Conservation (phyloP, 1,284 basidiomycete genomes). For the Volvariella volvacea region DNA sequence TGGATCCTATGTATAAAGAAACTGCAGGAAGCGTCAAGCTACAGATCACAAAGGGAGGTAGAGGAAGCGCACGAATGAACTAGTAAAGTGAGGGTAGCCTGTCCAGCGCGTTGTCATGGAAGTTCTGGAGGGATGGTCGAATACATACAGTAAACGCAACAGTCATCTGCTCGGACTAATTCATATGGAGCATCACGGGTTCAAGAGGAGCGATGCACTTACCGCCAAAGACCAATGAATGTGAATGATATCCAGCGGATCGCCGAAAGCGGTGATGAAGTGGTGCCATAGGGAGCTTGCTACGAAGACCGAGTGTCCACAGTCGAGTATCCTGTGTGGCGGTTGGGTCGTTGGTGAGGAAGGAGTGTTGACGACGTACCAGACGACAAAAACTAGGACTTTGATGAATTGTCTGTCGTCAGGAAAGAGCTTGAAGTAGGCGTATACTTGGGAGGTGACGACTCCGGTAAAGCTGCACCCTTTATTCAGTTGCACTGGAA, state of each 20-base stretch:
- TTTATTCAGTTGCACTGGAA: slow-evolving; percentile 2
- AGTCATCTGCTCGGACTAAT: slow-evolving; percentile 29
- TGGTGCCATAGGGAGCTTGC: slow-evolving; percentile 30
- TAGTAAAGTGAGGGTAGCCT: slow-evolving; percentile 32
- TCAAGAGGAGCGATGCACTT: slow-evolving; percentile 38
- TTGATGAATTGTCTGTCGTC: slow-evolving; percentile 26
- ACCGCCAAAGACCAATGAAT: slow-evolving; percentile 25
- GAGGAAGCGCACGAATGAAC: slow-evolving; percentile 27
- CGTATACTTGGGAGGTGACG: slow-evolving; percentile 33
- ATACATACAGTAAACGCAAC: slow-evolving; percentile 35
- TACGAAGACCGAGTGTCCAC: slow-evolving; percentile 29
- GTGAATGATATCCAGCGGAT: slow-evolving; percentile 20
- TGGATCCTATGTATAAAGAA: slow-evolving; percentile 31
- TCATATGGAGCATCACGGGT: slow-evolving; percentile 2
- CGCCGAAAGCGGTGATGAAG: slow-evolving; percentile 31
- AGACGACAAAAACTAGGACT: slow-evolving; percentile 23
- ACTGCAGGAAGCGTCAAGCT: slow-evolving; percentile 11
- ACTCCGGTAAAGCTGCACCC: slow-evolving; percentile 34
- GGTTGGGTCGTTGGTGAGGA: not conserved
- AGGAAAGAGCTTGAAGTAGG: slow-evolving; percentile 37
- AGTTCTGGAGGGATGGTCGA: not conserved
- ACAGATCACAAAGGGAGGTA: not conserved
- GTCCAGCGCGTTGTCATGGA: not conserved
- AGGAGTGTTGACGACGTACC: slow-evolving; percentile 13
- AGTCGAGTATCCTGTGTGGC: slow-evolving; percentile 28